Percentiles rank a stretch among this genome's conserved stretches.
Evolutionary conservation across 2,329 filamentous ascomycete genomes (phyloP).

Genomic region (Epichloe gansuensis): DNA sequence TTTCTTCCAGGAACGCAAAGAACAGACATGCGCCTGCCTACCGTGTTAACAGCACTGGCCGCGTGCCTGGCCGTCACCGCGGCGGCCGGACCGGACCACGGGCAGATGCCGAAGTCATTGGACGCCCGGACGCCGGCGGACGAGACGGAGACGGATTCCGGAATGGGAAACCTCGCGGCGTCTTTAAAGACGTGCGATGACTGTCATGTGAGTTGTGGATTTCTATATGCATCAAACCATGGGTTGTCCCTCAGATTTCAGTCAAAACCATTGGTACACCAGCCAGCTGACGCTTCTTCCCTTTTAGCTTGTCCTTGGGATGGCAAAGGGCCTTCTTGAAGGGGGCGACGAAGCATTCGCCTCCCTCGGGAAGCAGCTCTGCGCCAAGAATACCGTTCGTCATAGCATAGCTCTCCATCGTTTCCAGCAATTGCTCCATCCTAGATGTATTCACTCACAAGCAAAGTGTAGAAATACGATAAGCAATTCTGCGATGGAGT

Average conservation of each 20-base stretch:
- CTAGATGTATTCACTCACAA: no score
- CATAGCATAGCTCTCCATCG: no score
- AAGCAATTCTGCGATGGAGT: conserved; percentile 40
- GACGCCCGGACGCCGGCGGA: background rate
- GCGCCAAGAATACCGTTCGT: conserved; percentile 15
- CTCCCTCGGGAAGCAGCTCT: conserved; percentile 14
- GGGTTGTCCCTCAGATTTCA: background rate
- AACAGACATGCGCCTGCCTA: background rate
- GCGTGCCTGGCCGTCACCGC: background rate
- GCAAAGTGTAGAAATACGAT: conserved; percentile 28
- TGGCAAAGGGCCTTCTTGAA: conserved; percentile 28
- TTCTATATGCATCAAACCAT: no score
- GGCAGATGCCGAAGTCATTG: background rate
- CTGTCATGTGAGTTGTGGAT: background rate
- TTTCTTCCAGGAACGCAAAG: background rate
- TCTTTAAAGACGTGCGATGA: conserved; percentile 2
- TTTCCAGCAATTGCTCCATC: no score
- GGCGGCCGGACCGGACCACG: background rate
- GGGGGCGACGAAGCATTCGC: conserved; percentile 28
- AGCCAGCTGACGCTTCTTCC: background rate
- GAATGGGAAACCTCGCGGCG: background rate
- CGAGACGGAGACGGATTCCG: background rate
- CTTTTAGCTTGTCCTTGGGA: conserved; percentile 2
- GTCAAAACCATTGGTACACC: background rate
- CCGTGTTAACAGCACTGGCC: background rate